Percentiles rank a stretch among this genome's conserved stretches.
Conservation (phyloP, 306 rosid species). For the Spatholobus suberectus region DNA sequence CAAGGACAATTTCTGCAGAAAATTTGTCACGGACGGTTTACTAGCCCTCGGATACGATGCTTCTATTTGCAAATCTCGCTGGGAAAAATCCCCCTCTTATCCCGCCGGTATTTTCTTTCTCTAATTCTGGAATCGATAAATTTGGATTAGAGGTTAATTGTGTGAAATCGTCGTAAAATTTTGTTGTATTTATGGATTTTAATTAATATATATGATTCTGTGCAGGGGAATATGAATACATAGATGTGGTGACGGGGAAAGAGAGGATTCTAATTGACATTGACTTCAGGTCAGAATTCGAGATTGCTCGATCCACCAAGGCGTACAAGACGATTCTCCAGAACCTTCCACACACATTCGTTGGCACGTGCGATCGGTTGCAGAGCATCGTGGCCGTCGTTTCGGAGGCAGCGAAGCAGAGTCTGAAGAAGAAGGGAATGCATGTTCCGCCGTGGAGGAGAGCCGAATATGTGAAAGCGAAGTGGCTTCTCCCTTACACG, state of each 20-base stretch:
- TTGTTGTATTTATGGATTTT: not conserved
- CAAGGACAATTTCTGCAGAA: constrained; percentile 65
- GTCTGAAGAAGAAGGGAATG: constrained; percentile 80
- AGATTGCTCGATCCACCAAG: constrained; percentile 77
- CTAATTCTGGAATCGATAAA: not conserved
- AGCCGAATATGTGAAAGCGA: constrained; percentile 69
- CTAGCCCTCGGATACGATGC: constrained; percentile 82
- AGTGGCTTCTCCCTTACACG: constrained; percentile 72
- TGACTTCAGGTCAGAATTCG: constrained; percentile 85
- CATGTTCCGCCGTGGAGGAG: constrained; percentile 84
- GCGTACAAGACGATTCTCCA: constrained; percentile 66
- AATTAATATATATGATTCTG: not conserved
- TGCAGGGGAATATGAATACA: constrained; percentile 80
- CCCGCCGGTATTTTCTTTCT: constrained; percentile 62
- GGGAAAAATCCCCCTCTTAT: constrained; percentile 73
- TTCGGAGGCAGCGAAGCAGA: constrained; percentile 83
- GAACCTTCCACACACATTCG: constrained; percentile 68
- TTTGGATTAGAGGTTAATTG: not conserved
- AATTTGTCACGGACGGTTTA: constrained; percentile 54
- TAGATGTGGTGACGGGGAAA: constrained; percentile 59
- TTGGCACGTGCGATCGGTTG: constrained; percentile 70
- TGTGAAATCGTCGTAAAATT: not conserved
- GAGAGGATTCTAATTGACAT: constrained; percentile 69
- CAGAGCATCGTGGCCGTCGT: constrained; percentile 62
- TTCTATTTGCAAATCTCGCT: constrained; percentile 82